Evolutionary conservation across 495 filamentous ascomycete genomes (phyloP), one percentile per base, ranked within the genome.

Genomic region (Collariella sp.): DNA sequence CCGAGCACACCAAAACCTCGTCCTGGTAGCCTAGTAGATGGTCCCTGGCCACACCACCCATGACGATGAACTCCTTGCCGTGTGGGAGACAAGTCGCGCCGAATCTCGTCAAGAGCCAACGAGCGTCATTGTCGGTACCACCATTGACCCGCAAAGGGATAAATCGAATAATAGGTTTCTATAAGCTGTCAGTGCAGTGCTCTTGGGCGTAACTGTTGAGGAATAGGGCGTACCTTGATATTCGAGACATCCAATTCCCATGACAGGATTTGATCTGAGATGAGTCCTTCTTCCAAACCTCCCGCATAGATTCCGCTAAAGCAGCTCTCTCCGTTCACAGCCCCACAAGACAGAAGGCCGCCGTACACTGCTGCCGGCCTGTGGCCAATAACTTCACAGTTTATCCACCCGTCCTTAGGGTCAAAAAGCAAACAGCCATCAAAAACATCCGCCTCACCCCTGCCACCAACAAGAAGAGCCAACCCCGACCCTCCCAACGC

Each of bases 351-450:
- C 13, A 76, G 68, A 31, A 70, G 62, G 12, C 80, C 80, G 5
- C 88, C 86, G 59, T 87, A 89, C 7, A 83, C 78, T 24, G 82
- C 70, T 0, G 61, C 59, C 19, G 81, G 79, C 0, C 46, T 54
- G 12, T 58, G 46, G 0, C 68, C 66, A 13, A 54, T 40, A 9
- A 61, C 66, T 56, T 60, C 57, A 50, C 58, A 82, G 50, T 52
- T 72, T 12, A 58, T 49, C 77, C 77, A 81, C 4, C 76, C 76
- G 5, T 44, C 39, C 6, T 64, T 59, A 22, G 77, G 72, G 51
- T 70, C 72, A 79, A 86, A 91, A 3, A 91, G 48, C 16, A 85
- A 68, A 76, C 80, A 90, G 2, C 78, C 82, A 24, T 74, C 67
- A 19, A 85, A 75, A 5, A 83, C 70, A 0, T 20, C 46, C 0